Evolutionary conservation across 768 basidiomycete species (phyloP).

Genomic region (Suillus spraguei): DNA sequence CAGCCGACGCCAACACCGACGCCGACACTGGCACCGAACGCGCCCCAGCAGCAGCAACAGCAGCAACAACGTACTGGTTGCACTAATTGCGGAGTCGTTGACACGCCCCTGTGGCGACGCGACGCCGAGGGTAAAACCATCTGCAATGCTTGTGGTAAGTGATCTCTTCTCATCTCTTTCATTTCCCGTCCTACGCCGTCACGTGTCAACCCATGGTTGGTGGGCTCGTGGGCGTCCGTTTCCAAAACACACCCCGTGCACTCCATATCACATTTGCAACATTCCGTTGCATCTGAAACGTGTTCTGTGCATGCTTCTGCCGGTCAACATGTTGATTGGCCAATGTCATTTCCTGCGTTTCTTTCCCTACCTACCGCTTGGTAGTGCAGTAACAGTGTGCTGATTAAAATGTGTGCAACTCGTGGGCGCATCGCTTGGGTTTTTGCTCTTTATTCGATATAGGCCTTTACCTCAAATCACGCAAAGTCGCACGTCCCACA

Average conservation of each 20-base stretch:
- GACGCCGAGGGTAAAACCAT: constrained; percentile 80
- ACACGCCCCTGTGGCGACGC: constrained; percentile 85
- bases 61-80: constrained; percentile 52
- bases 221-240: constrained; percentile 37
- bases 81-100: constrained; percentile 74
- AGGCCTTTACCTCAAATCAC: constrained; percentile 88
- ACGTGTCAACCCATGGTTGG: constrained; percentile 40
- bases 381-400: constrained; percentile 38
- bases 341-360: constrained; percentile 31
- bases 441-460: constrained; percentile 36
- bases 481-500: constrained; percentile 72
- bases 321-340: constrained; percentile 38
- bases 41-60: constrained; percentile 26
- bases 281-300: constrained; percentile 32
- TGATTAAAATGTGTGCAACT: constrained; percentile 43
- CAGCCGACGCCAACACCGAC: constrained; percentile 18
- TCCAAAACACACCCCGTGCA: constrained; percentile 26
- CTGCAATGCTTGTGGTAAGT: constrained; percentile 91
- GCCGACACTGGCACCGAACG: constrained; percentile 18
- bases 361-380: constrained; percentile 34
- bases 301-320: constrained; percentile 36
- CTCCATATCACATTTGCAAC: constrained; percentile 37
- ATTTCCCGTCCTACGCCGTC: constrained; percentile 36
- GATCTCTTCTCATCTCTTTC: constrained; percentile 36
- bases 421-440: constrained; percentile 37